Percentiles rank a stretch among this genome's conserved stretches.
Conservation (phyloP, 1,139 yeast species). For the Scheffersomyces stambukii region DNA sequence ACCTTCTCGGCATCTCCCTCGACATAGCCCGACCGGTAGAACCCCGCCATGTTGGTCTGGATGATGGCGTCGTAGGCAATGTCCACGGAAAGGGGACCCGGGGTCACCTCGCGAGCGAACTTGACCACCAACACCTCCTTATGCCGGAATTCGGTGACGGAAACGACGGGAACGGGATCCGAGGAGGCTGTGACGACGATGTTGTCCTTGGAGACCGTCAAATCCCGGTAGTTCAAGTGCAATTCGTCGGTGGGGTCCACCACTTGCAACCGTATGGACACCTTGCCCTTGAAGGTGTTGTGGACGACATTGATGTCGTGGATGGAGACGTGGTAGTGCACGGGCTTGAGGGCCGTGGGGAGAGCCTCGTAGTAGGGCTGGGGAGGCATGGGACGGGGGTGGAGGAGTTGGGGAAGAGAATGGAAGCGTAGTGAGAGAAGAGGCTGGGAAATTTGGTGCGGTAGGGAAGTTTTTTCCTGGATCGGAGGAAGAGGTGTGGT, state of each 20-base stretch:
- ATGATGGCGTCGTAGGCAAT: slow-evolving; percentile 44
- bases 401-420: too few relatives aligned
- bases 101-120: slow-evolving; percentile 13
- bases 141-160: slow-evolving; percentile 17
- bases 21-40: slow-evolving; percentile 71
- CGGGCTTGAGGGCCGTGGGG: slow-evolving; percentile 39
- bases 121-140: slow-evolving; percentile 27
- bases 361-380: slow-evolving; percentile 39
- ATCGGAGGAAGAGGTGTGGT: too few relatives aligned
- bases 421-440: too few relatives aligned
- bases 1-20: slow-evolving; percentile 57
- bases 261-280: slow-evolving; percentile 34
- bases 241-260: slow-evolving; percentile 29
- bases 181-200: slow-evolving; percentile 8
- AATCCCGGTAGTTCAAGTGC: slow-evolving; percentile 40
- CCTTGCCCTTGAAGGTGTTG: slow-evolving; percentile 39
- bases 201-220: slow-evolving; percentile 18
- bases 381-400: neutral
- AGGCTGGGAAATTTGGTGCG: too few relatives aligned
- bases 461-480: too few relatives aligned
- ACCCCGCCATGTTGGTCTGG: slow-evolving; percentile 68
- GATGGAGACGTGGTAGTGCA: slow-evolving; percentile 40
- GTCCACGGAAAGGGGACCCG: slow-evolving; percentile 20
- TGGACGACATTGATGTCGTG: slow-evolving; percentile 28
- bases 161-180: slow-evolving; percentile 10